These are phyloP conservation scores for Diaporthe sp. DNA, from an alignment of 2,329 filamentous ascomycete genomes.

Conservation along the genomic window DNA sequence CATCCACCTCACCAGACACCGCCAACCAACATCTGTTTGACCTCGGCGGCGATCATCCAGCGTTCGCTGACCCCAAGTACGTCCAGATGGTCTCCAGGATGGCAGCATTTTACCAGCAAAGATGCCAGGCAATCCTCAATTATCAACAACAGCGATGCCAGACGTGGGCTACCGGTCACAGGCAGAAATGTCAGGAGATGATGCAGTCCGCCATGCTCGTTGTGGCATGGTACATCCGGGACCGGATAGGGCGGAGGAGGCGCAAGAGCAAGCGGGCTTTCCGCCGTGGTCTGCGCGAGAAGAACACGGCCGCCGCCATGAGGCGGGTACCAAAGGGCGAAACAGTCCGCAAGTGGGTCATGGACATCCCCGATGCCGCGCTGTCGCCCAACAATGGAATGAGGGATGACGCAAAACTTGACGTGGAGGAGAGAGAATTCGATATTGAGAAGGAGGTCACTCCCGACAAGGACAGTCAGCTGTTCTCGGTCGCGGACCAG, in stretches of 20 bases:
- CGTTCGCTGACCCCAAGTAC: conserved; percentile 54
- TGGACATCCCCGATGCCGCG: conserved; percentile 52
- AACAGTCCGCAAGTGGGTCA: conserved; percentile 58
- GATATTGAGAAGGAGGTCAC: conserved; percentile 54
- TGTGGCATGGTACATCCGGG: conserved; percentile 63
- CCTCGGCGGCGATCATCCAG: conserved; percentile 29
- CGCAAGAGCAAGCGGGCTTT: conserved; percentile 57
- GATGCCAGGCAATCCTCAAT: conserved; percentile 60
- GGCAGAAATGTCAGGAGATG: conserved; percentile 62
- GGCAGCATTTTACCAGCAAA: conserved; percentile 62
- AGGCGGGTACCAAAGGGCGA: conserved; percentile 52
- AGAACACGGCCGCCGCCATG: conserved; percentile 41
- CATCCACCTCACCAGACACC: conserved; percentile 14
- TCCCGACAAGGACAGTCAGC: conserved; percentile 57
- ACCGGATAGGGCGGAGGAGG: conserved; percentile 58
- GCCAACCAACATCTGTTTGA: conserved; percentile 29
- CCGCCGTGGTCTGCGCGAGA: conserved; percentile 53
- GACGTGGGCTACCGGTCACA: conserved; percentile 60
- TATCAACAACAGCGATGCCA: conserved; percentile 62
- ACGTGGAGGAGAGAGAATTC: conserved; percentile 56
- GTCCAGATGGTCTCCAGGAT: conserved; percentile 61
- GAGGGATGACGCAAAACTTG: conserved; percentile 45
- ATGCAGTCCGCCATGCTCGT: conserved; percentile 63
- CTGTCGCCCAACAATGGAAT: conserved; percentile 48
- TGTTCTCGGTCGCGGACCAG: conserved; percentile 59